A percentile compares a stretch with the other conserved stretches of the same genome.
Conservation (phyloP, 2,329 filamentous ascomycete species). For the Fusarium ramigenum region DNA sequence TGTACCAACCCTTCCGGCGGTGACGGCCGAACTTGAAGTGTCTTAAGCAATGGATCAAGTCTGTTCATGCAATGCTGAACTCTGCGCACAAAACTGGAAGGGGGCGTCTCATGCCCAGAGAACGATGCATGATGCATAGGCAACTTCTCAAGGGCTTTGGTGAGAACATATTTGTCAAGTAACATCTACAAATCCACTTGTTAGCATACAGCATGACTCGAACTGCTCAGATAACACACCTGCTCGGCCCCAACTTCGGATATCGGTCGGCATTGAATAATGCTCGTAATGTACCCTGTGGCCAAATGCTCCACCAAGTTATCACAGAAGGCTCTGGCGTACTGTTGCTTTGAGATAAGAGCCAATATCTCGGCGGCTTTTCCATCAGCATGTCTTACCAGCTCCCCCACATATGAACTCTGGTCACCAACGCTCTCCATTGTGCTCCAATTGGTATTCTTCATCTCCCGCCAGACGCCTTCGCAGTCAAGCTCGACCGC, state of each 20-base stretch:
- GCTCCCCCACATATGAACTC: conserved; percentile 87
- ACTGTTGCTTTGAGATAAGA: conserved; percentile 88
- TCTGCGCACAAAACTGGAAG: conserved; percentile 80
- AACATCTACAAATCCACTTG: conserved; percentile 73
- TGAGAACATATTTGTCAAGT: conserved; percentile 90
- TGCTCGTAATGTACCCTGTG: conserved; percentile 80
- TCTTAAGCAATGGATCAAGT: conserved; percentile 93
- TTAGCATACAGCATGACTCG: conserved; percentile 6
- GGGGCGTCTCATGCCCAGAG: conserved; percentile 52
- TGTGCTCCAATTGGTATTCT: conserved; percentile 92
- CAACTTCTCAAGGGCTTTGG: conserved; percentile 79
- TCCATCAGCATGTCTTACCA: conserved; percentile 77
- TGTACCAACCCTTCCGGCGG: conserved; percentile 95
- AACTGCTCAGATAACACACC: conserved; percentile 56
- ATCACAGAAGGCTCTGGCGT: conserved; percentile 93
- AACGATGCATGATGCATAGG: conserved; percentile 69
- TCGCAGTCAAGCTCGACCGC: conserved; percentile 86
- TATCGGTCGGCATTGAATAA: conserved; percentile 89
- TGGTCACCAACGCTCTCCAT: conserved; percentile 95
- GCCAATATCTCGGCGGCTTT: conserved; percentile 79
- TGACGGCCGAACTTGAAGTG: conserved; percentile 89
- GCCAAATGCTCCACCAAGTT: conserved; percentile 92
- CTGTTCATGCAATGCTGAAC: conserved; percentile 85
- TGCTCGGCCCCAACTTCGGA: conserved; percentile 95
- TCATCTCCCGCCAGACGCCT: conserved; percentile 94